Percentiles rank a stretch among this genome's conserved stretches.
phyloP scores from a whole-genome alignment of 108 stramenopile genomes.

The Nannochloropsis gaditana region DNA sequence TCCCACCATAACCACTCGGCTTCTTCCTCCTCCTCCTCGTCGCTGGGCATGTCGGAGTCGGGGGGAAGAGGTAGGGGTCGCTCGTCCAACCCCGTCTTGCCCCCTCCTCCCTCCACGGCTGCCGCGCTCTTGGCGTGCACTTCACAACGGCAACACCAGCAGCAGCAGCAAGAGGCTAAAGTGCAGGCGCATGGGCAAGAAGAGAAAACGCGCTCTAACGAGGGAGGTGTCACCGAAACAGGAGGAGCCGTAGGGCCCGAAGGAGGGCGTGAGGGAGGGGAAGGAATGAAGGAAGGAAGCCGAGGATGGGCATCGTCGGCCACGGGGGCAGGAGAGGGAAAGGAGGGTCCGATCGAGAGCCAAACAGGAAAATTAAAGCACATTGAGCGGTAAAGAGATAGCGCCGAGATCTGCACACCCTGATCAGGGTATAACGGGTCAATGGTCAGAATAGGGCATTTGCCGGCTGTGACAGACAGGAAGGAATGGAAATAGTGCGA shows the following conservation, averaged over 20 bases:
- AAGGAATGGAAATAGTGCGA: no score
- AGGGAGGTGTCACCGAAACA: background rate
- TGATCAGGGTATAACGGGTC: no score
- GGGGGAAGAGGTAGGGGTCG: background rate
- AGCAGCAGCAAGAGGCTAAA: background rate
- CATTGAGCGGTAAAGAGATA: no score
- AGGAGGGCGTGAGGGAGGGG: background rate
- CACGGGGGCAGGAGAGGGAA: no score
- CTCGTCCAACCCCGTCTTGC: constrained; percentile 5
- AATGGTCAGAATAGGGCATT: no score
- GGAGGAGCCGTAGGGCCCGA: background rate
- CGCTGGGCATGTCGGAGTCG: background rate
- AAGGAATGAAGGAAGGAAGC: background rate
- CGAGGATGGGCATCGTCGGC: no score
- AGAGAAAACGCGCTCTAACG: background rate
- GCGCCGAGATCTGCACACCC: no score
- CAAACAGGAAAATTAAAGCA: no score
- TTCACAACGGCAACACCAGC: background rate
- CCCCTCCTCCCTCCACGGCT: background rate
- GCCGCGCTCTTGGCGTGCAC: background rate
- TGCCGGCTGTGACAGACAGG: no score
- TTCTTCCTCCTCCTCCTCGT: constrained; percentile 8
- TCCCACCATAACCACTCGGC: background rate
- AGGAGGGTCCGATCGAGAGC: no score
- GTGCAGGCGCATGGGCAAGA: background rate